A percentile compares a stretch with the other conserved stretches of the same genome.
Evolutionary conservation across 2,329 filamentous ascomycete genomes (phyloP).

Genomic region (Ceratocystis albifundus): DNA sequence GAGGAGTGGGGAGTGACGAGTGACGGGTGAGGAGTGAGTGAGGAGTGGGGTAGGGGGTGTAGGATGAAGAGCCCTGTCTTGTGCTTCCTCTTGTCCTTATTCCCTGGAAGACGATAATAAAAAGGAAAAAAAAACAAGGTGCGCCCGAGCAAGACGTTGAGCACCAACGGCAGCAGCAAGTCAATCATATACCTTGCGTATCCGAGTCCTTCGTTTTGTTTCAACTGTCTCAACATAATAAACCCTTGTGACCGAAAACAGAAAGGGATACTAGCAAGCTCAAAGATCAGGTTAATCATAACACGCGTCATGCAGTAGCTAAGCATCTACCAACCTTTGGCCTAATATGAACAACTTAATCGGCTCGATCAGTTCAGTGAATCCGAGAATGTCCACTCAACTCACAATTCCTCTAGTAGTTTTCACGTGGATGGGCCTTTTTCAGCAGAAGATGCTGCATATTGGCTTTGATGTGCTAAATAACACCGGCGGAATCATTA

Average conservation of each 20-base stretch:
- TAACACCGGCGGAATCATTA: neutral
- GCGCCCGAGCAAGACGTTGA: neutral
- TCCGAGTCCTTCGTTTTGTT: neutral
- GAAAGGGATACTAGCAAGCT: neutral
- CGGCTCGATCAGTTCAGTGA: neutral
- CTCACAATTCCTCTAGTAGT: neutral
- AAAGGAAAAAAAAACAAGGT: neutral
- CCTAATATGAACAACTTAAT: neutral
- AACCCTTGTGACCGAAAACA: neutral
- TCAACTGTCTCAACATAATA: neutral
- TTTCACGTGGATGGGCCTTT: neutral
- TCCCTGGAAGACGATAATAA: neutral
- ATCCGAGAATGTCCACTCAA: neutral
- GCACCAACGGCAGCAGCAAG: neutral
- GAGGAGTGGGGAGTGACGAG: neutral
- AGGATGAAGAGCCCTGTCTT: neutral
- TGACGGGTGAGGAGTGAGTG: neutral
- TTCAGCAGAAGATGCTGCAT: neutral
- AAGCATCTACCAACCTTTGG: neutral
- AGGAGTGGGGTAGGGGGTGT: neutral
- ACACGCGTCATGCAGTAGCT: neutral
- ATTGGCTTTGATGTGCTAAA: neutral
- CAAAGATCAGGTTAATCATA: neutral
- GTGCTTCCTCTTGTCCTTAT: neutral
- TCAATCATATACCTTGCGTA: neutral